These are phyloP conservation scores for Fusarium pseudograminearum DNA, from an alignment of 2,329 filamentous ascomycete genomes.

Conservation along the genomic window DNA sequence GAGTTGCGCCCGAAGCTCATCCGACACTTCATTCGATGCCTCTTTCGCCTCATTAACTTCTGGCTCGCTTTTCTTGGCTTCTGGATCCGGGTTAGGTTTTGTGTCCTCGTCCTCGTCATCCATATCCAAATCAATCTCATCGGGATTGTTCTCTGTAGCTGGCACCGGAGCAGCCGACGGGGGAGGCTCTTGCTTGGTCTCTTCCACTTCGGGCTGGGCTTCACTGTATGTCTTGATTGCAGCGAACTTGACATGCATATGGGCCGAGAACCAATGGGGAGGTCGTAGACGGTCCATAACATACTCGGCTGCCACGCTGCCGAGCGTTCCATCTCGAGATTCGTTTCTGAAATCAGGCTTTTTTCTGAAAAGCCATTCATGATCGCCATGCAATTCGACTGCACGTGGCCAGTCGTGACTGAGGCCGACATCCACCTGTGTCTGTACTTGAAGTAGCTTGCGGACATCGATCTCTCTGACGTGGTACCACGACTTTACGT, in stretches of 20 bases:
- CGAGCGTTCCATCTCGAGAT: constrained; percentile 78
- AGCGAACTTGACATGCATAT: constrained; percentile 89
- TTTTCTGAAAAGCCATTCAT: constrained; percentile 72
- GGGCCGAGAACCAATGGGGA: constrained; percentile 91
- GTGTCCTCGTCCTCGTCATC: constrained; percentile 58
- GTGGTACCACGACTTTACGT: constrained; percentile 88
- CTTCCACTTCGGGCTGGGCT: constrained; percentile 45
- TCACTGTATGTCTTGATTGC: constrained; percentile 72
- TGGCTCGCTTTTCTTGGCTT: constrained; percentile 2
- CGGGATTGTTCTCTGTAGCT: constrained; percentile 62
- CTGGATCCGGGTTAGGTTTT: not conserved
- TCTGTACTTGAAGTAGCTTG: constrained; percentile 85
- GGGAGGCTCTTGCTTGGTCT: constrained; percentile 8
- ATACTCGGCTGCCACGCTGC: constrained; percentile 81
- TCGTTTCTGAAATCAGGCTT: constrained; percentile 84
- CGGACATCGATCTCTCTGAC: constrained; percentile 90
- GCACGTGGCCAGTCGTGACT: constrained; percentile 96
- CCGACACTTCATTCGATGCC: constrained; percentile 60
- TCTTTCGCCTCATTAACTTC: constrained; percentile 22
- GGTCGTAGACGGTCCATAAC: constrained; percentile 87
- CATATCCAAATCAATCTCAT: constrained; percentile 78
- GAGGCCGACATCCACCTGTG: constrained; percentile 89
- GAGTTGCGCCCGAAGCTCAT: constrained; percentile 77
- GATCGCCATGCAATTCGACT: constrained; percentile 83
- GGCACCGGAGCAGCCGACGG: constrained; percentile 6